Evolutionary conservation across 768 basidiomycete genomes (phyloP).

Genomic region (Russula foetens): DNA sequence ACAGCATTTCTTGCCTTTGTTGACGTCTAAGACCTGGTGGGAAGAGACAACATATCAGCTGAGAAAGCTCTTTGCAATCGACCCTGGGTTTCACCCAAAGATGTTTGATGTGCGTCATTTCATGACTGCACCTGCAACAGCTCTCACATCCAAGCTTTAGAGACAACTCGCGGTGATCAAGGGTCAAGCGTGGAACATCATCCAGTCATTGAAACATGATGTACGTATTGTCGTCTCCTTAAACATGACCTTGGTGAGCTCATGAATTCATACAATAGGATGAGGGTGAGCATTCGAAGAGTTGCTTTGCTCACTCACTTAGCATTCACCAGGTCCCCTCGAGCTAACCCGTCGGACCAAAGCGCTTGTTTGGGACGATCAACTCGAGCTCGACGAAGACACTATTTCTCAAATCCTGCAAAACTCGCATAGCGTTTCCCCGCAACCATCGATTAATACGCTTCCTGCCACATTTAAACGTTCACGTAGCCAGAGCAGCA

Average conservation of each 20-base stretch:
- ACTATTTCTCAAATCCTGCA: constrained; percentile 28
- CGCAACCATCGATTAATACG: constrained; percentile 51
- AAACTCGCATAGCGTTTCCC: constrained; percentile 37
- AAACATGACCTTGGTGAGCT: not conserved
- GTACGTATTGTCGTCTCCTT: constrained; percentile 35
- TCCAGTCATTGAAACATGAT: constrained; percentile 71
- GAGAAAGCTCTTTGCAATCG: constrained; percentile 67
- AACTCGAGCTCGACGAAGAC: constrained; percentile 48
- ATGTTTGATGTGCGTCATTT: constrained; percentile 65
- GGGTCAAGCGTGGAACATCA: constrained; percentile 87
- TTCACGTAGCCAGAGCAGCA: constrained; percentile 50
- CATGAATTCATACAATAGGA: constrained; percentile 38
- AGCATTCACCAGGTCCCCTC: constrained; percentile 54
- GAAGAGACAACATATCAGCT: constrained; percentile 76
- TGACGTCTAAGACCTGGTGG: constrained; percentile 88
- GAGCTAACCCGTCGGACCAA: constrained; percentile 81
- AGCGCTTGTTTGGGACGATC: constrained; percentile 81
- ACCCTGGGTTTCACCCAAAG: constrained; percentile 83
- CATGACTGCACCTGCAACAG: not conserved
- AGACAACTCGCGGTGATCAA: constrained; percentile 89
- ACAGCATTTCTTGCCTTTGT: constrained; percentile 69
- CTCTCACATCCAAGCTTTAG: constrained; percentile 30
- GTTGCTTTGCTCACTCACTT: not conserved
- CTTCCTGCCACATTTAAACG: constrained; percentile 45
- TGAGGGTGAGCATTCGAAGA: constrained; percentile 45